These are phyloP conservation scores for Gardenia jasminoides DNA, from an alignment of 257 asterid species.

Conservation along the genomic window DNA sequence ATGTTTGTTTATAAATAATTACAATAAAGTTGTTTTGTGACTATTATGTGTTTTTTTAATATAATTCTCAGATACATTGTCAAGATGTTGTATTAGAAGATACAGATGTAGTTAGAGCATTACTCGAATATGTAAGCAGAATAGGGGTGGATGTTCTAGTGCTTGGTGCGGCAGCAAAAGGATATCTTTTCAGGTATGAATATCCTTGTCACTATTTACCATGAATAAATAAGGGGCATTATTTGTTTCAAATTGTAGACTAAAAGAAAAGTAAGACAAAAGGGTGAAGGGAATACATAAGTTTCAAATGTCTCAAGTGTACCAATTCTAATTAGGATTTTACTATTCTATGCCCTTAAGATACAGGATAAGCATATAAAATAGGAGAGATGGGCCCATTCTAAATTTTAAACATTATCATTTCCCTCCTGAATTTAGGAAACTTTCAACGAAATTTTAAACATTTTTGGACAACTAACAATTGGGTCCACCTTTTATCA, in stretches of 20 bases:
- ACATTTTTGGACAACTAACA: no score
- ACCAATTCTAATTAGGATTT: no score
- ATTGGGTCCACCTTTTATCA: no score
- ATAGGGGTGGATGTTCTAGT: constrained; percentile 66
- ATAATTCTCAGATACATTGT: constrained; percentile 54
- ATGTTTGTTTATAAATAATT: not conserved
- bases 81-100: constrained; percentile 76
- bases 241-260: not conserved
- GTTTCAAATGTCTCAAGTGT: no score
- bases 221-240: not conserved
- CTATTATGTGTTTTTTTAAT: not conserved
- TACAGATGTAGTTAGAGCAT: constrained; percentile 58
- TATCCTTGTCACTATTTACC: not conserved
- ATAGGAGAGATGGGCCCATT: no score
- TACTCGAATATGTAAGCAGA: constrained; percentile 62
- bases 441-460: no score
- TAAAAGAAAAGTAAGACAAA: no score
- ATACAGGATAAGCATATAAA: no score
- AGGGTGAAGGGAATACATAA: no score
- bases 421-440: no score
- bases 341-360: no score
- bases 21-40: not conserved
- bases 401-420: no score
- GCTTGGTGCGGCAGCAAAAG: constrained; percentile 77
- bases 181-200: constrained; percentile 68